Evolutionary conservation across 1,139 yeast genomes (phyloP).

Genomic region (Lodderomyces margitis): DNA sequence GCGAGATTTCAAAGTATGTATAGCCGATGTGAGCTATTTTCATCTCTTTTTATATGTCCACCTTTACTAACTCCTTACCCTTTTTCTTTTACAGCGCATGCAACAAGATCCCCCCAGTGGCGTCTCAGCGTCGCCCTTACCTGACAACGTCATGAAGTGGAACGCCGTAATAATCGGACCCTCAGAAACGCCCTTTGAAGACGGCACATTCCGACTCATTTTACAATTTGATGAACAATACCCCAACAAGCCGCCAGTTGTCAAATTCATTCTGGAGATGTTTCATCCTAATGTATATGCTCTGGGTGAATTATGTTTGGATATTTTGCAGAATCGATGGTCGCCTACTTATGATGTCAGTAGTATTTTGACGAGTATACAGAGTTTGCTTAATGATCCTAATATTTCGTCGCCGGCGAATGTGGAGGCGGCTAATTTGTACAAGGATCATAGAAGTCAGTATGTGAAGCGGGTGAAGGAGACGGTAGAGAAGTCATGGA

Average conservation of each 20-base stretch:
- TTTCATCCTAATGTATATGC: conserved; percentile 98
- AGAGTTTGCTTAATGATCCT: conserved; percentile 89
- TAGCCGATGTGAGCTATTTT: too few relatives aligned
- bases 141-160: conserved; percentile 97
- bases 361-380: conserved; percentile 88
- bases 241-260: conserved; percentile 95
- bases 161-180: conserved; percentile 98
- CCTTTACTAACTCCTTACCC: neutral
- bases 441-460: conserved; percentile 92
- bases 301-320: conserved; percentile 91
- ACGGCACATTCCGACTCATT: conserved; percentile 87
- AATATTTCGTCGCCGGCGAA: conserved; percentile 96
- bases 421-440: conserved; percentile 95
- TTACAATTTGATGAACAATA: conserved; percentile 95
- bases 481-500: conserved; percentile 90
- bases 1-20: conserved; percentile 90
- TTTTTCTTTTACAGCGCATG: conserved; percentile 58
- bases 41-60: neutral
- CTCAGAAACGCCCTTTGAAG: conserved; percentile 96
- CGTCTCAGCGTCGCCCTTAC: conserved; percentile 93
- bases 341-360: conserved; percentile 98
- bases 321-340: conserved; percentile 96
- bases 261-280: conserved; percentile 89
- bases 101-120: conserved; percentile 99
- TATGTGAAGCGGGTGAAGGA: conserved; percentile 88